Evolutionary conservation across 257 asterid genomes (phyloP).

Genomic region (Pogostemon cablin): DNA sequence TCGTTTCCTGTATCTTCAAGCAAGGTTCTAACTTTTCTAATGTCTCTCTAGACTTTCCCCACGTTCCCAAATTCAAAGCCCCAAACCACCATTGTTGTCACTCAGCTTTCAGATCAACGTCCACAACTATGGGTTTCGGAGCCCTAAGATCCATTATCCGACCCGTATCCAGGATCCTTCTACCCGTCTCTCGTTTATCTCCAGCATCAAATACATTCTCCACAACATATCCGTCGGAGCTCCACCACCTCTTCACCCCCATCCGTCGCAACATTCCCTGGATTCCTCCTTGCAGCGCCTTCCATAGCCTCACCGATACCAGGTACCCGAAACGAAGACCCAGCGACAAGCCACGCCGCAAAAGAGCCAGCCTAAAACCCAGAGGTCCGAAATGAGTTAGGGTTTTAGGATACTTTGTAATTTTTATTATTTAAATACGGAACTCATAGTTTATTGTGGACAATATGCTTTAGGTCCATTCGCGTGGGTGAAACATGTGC

Average conservation of each 20-base stretch:
- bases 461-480: slow-evolving; percentile 60
- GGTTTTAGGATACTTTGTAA: slow-evolving; percentile 7
- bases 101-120: slow-evolving; percentile 18
- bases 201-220: slow-evolving; percentile 37
- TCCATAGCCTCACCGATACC: slow-evolving; percentile 73
- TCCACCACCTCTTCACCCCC: slow-evolving; percentile 43
- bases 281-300: slow-evolving; percentile 54
- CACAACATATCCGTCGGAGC: slow-evolving; percentile 43
- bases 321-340: slow-evolving; percentile 76
- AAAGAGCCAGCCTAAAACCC: slow-evolving; percentile 65
- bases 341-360: slow-evolving; percentile 57
- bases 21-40: no score
- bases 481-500: slow-evolving; percentile 65
- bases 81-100: slow-evolving; percentile 29
- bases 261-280: slow-evolving; percentile 47
- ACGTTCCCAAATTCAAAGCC: slow-evolving; percentile 22
- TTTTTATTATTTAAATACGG: background rate
- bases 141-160: slow-evolving; percentile 66
- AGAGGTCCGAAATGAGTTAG: slow-evolving; percentile 48
- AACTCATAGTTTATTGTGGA: slow-evolving; percentile 26
- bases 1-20: background rate
- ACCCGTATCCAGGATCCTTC: slow-evolving; percentile 54
- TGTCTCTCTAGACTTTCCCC: background rate
- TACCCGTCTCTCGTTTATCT: slow-evolving; percentile 35
- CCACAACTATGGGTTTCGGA: slow-evolving; percentile 52